phyloP scores from a whole-genome alignment of 768 basidiomycete genomes.

The Rhodotorula sphaerocarpa region DNA sequence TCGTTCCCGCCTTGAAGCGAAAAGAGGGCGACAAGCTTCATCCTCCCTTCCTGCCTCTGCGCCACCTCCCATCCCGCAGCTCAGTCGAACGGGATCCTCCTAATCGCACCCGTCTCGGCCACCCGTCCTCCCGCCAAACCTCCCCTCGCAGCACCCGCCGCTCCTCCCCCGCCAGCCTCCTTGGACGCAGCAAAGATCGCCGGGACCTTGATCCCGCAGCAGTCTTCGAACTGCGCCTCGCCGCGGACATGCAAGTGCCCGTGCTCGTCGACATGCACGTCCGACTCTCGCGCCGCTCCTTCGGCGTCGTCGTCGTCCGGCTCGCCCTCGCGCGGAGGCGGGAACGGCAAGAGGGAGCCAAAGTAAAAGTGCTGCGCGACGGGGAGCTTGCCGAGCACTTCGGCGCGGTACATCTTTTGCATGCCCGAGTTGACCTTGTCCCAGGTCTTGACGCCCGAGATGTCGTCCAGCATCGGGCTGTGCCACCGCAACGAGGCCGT shows the following conservation, averaged over 20 bases:
- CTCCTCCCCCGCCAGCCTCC: neutral
- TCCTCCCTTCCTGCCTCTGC: too few relatives aligned
- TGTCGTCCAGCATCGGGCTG: slow-evolving; percentile 97
- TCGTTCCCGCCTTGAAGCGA: too few relatives aligned
- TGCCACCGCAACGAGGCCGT: slow-evolving; percentile 94
- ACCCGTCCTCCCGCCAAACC: too few relatives aligned
- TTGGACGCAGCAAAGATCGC: slow-evolving; percentile 68
- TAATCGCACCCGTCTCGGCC: neutral
- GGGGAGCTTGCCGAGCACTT: slow-evolving; percentile 89
- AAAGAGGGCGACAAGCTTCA: neutral
- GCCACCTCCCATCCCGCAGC: too few relatives aligned
- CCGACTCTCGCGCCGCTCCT: slow-evolving; percentile 4
- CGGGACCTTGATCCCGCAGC: slow-evolving; percentile 83
- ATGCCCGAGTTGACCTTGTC: slow-evolving; percentile 92
- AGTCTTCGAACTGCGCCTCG: slow-evolving; percentile 55
- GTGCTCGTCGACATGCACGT: slow-evolving; percentile 29
- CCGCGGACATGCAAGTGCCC: slow-evolving; percentile 39
- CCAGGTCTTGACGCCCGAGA: slow-evolving; percentile 57
- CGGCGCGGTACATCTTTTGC: slow-evolving; percentile 95
- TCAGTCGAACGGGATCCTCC: slow-evolving; percentile 34
- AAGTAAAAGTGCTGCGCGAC: slow-evolving; percentile 95
- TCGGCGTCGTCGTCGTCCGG: slow-evolving; percentile 1
- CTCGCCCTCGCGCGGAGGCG: slow-evolving; percentile 18
- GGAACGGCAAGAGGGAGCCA: slow-evolving; percentile 58
- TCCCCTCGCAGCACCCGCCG: too few relatives aligned